Evolutionary conservation across 495 filamentous ascomycete genomes (phyloP), one percentile per base, ranked within the genome.

Genomic region (Penicillium coprophilum): DNA sequence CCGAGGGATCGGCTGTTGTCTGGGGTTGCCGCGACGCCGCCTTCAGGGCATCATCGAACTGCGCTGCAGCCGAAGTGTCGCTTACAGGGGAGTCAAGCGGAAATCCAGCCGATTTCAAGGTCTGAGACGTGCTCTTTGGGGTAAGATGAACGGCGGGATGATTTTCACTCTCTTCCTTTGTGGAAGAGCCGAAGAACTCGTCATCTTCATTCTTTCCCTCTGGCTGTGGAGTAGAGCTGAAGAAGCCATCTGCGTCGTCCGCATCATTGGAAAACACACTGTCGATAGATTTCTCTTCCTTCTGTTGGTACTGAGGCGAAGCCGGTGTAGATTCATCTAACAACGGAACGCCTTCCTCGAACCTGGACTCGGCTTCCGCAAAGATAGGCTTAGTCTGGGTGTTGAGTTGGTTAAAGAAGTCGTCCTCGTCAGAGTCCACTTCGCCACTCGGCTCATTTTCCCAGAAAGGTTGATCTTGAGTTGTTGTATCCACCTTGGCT

Each of bases 391-490:
- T 78, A 7, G 76, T 77, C 59, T 78, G 75, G 13, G 73, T 72
- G 57, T 74, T 79, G 28, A 79, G 60, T 60, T 81, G 77, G 36
- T 75, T 66, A 52, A 81, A 81, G 47, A 82, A 79, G 19, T 71
- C 77, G 41, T 75, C 76, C 4, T 66, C 71, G 21, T 78, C 76
- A 2, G 74, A 75, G 10, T 75, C 75, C 6, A 72, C 48, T 40
- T 72, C 65, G 19, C 60, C 58, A 40, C 69, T 63, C 46, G 53
- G 55, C 7, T 63, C 59, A 36, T 63, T 70, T 21, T 56, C 68
- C 61, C 74, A 71, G 13, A 69, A 68, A 38, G 66, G 64, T 21
- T 66, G 68, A 23, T 59, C 60, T 3, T 64, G 57, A 7, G 30
- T 13, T n/a, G 53, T 47, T 10, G 65, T 48, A 10, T 66, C 59